Percentiles rank a stretch among this genome's conserved stretches.
These are phyloP conservation scores for Lachnellula arida DNA, from an alignment of 2,329 filamentous ascomycete genomes.

Conservation along the genomic window DNA sequence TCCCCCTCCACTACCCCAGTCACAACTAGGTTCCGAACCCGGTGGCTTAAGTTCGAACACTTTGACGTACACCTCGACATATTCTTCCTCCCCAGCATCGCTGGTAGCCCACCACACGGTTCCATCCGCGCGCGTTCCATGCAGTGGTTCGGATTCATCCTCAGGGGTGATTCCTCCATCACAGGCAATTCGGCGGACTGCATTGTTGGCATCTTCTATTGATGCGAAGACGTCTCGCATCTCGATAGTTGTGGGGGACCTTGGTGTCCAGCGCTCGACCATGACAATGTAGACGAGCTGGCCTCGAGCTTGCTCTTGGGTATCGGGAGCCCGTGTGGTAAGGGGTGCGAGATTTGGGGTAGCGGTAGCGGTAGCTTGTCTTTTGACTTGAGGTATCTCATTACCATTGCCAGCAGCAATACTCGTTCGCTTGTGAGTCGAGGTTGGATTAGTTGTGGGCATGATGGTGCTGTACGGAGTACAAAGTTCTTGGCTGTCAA, in stretches of 20 bases:
- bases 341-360: background rate
- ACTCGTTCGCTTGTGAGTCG: background rate
- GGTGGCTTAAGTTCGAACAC: background rate
- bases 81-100: background rate
- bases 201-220: background rate
- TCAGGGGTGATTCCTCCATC: background rate
- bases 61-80: background rate
- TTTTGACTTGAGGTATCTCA: background rate
- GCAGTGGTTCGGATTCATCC: background rate
- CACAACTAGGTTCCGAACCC: background rate
- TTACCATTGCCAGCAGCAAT: background rate
- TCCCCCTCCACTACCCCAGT: conserved; percentile 33
- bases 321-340: background rate
- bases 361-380: background rate
- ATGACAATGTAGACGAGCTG: conserved; percentile 1
- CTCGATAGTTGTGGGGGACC: background rate
- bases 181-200: background rate
- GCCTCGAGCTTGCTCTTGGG: background rate
- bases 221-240: background rate
- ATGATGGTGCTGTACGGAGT: background rate
- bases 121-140: background rate
- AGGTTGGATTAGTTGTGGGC: background rate
- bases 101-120: background rate
- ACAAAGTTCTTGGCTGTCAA: background rate
- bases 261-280: background rate